Percentiles rank a stretch among this genome's conserved stretches.
phyloP scores from a whole-genome alignment of 129 eudicot species.

The Artemisia annua region DNA sequence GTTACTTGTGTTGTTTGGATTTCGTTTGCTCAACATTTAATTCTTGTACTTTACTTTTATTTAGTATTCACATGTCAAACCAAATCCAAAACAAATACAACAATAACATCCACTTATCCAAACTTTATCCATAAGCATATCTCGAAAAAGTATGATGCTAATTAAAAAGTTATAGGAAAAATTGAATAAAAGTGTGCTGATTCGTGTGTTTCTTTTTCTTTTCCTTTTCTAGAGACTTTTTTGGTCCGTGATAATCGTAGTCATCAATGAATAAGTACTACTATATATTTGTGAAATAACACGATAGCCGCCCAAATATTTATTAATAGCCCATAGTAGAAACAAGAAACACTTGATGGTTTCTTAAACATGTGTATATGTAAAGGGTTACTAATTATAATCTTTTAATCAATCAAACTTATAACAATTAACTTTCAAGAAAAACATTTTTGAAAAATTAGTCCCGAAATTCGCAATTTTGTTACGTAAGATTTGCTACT shows the following conservation, averaged over 20 bases:
- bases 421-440: too few relatives aligned
- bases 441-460: too few relatives aligned
- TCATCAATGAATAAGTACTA: background rate
- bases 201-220: slow-evolving; percentile 29
- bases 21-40: slow-evolving; percentile 21
- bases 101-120: slow-evolving; percentile 31
- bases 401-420: too few relatives aligned
- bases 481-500: too few relatives aligned
- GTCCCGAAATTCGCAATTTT: too few relatives aligned
- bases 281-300: background rate
- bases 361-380: too few relatives aligned
- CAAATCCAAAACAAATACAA: background rate
- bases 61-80: slow-evolving; percentile 29
- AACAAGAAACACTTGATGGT: slow-evolving; percentile 2
- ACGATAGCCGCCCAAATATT: background rate
- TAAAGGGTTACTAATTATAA: too few relatives aligned
- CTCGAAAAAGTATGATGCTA: slow-evolving; percentile 21
- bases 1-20: slow-evolving; percentile 1
- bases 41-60: slow-evolving; percentile 14
- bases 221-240: slow-evolving; percentile 15
- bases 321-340: background rate
- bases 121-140: slow-evolving; percentile 35
- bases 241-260: slow-evolving; percentile 15
- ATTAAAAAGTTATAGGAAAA: slow-evolving; percentile 5
- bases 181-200: slow-evolving; percentile 19